Percentiles rank a stretch among this genome's conserved stretches.
These are phyloP conservation scores for Fusarium sp. DNA, from an alignment of 2,329 filamentous ascomycete genomes.

Conservation along the genomic window DNA sequence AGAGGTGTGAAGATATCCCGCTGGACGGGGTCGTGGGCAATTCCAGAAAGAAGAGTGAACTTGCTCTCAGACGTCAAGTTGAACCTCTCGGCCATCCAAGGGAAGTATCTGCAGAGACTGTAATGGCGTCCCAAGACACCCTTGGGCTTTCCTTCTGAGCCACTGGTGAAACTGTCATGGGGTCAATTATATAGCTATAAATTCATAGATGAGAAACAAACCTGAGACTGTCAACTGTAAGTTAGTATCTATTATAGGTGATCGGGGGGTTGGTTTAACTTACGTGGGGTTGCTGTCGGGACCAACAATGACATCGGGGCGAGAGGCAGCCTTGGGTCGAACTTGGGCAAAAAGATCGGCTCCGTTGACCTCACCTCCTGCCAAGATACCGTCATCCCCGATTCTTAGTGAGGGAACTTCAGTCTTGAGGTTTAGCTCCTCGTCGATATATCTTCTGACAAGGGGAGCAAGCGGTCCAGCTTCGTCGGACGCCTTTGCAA, in stretches of 20 bases:
- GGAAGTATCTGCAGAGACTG: constrained; percentile 85
- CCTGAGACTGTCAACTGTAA: not conserved
- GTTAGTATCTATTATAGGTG: not conserved
- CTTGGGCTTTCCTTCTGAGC: constrained; percentile 83
- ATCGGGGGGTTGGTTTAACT: constrained; percentile 53
- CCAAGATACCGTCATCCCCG: constrained; percentile 15
- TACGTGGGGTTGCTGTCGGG: constrained; percentile 72
- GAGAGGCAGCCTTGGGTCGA: constrained; percentile 62
- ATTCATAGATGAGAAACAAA: not conserved
- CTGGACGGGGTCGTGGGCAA: constrained; percentile 76
- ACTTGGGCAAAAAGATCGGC: constrained; percentile 45
- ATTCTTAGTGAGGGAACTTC: constrained; percentile 16
- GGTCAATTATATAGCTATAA: not conserved
- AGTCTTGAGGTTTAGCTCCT: constrained; percentile 24
- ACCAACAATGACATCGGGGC: constrained; percentile 81
- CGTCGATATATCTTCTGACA: constrained; percentile 17
- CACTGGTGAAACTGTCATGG: constrained; percentile 71
- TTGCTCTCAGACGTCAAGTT: constrained; percentile 76
- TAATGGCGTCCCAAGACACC: constrained; percentile 91
- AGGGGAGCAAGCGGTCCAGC: constrained; percentile 51
- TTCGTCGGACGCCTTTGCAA: constrained; percentile 77
- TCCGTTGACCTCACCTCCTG: constrained; percentile 21
- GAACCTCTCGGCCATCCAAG: constrained; percentile 93
- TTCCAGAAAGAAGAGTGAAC: constrained; percentile 88
- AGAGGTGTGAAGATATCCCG: constrained; percentile 90